Evolutionary conservation across 352 stramenopile species (phyloP), one percentile per base, ranked within the genome.

Genomic region (Globisporangium paroecandrum): DNA sequence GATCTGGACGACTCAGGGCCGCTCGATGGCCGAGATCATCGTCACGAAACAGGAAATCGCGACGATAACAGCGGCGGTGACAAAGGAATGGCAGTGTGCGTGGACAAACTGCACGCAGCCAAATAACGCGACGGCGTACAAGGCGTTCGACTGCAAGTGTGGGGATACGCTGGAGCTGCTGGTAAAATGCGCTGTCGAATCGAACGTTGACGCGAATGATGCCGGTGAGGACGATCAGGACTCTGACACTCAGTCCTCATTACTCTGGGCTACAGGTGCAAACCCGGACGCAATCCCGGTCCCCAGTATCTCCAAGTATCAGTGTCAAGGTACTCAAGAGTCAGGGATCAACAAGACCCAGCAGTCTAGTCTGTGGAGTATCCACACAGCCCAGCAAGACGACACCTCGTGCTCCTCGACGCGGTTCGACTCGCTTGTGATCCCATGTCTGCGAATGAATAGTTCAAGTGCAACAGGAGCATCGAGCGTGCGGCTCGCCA

Each of bases 1-100:
- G 1, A 46, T 73, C 13, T 54, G 27, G 36, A 73, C 67, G 32
- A 32, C 57, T 12, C 25, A 67, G 22, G 68, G 64, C 27, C 57
- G 65, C n/a, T 55, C 66, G 15, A 76, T 76, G 70, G 27, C 53
- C 32, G 55, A 76, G 24, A 68, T 76, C 34, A 55, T 68, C 15
- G 36, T 73, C 6, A 34, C 70, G 8, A 20, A 24, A 3, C 41
- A 41, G 9, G 51, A 64, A 5, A 60, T 54, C 1, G 15, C 7
- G 25, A 38, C 18, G 8, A 7, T 18, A 12, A 27, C 18, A 10
- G 27, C 57, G 57, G 43, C 20, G 20, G 32, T 15, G 4, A 34
- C 29, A 12, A 25, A 55, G 47, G 15, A 5, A 9, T 49, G 41
- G 41, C 53, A 58, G n/a, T 64, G 58, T 15, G 13, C 18, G 12